Base-by-base conservation (phyloP, 2,329 filamentous ascomycete species). In the Fusarium begoniae region DNA sequence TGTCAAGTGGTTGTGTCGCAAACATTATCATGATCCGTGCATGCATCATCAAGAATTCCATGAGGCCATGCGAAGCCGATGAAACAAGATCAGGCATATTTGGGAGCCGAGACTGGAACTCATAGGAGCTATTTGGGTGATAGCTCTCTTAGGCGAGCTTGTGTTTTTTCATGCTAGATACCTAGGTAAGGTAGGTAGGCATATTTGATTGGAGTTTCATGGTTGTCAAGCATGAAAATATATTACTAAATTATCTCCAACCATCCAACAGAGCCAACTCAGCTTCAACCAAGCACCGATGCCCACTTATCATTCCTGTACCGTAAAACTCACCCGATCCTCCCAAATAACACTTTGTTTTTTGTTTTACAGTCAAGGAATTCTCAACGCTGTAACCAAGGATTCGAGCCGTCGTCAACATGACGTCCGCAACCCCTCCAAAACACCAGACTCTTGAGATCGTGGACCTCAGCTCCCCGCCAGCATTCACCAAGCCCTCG, bases 401-500 rank as follows among this genome's bases (percentile, higher is more conserved):
- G 38, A 47, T 55, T 30, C 43, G 61, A 37, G 35, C 47, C 26
- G 60, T 37, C 37, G 22, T 47, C 48, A 66, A 64, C 47, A 79
- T 79, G 79, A 68, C 79, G 53, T 76, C 72, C 45, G 41, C 56
- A 35, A 45, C 76, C 57, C 69, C 63, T 61, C 72, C 56, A 68
- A 66, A 64, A 41, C 57, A 75, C 43, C 75, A 79, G 53, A 80
- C 81, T 65, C 84, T 90, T 47, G 81, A 84, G 66, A 73, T 84
- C n/a, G 83, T 93, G 54, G 85, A 90, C 78, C 79, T 82, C 24
- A 80, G 82, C 24, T 81, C 83, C n/a, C 72, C 79, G 26, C 81
- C 86, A 38, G 79, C 72, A 35, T 98, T 98, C 82, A 80, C 85
- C 59, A 84, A 85, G 47, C 96, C 96, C 1, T 80, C 81, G 64